Evolutionary conservation across 108 stramenopile species (phyloP).

Genomic region (Skeletonema potamos): DNA sequence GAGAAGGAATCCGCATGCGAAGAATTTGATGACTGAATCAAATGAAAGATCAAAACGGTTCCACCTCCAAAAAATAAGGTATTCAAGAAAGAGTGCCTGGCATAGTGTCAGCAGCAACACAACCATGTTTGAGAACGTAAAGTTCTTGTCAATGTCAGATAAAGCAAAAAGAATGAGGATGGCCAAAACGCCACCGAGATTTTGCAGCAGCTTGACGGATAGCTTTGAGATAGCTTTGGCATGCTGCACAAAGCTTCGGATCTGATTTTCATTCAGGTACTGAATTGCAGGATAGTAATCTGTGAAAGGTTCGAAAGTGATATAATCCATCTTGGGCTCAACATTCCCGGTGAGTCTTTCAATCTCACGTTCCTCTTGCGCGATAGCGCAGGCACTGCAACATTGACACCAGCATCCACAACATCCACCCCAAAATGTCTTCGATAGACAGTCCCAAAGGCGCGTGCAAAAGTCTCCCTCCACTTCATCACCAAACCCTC

Average conservation of each 20-base stretch:
- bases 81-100: slow-evolving; percentile 50
- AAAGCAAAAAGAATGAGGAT: slow-evolving; percentile 30
- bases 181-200: slow-evolving; percentile 14
- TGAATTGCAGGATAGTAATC: slow-evolving; percentile 44
- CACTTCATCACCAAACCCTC: neutral
- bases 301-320: slow-evolving; percentile 45
- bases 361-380: slow-evolving; percentile 48
- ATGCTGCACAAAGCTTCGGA: slow-evolving; percentile 19
- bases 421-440: slow-evolving; percentile 32
- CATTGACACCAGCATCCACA: slow-evolving; percentile 54
- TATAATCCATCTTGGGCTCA: slow-evolving; percentile 34
- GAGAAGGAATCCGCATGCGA: slow-evolving; percentile 45
- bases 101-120: slow-evolving; percentile 39
- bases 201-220: slow-evolving; percentile 38
- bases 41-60: slow-evolving; percentile 44
- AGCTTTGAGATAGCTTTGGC: slow-evolving; percentile 19
- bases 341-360: slow-evolving; percentile 35
- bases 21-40: slow-evolving; percentile 49
- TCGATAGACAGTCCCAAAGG: slow-evolving; percentile 35
- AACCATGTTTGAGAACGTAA: slow-evolving; percentile 36
- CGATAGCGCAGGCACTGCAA: slow-evolving; percentile 41
- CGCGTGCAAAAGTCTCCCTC: slow-evolving; percentile 42
- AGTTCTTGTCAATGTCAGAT: slow-evolving; percentile 37
- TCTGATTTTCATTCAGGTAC: slow-evolving; percentile 20
- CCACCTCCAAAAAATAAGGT: slow-evolving; percentile 48